Conservation (phyloP, 2,329 filamentous ascomycete species). For the Pestalotiopsis sp. region DNA sequence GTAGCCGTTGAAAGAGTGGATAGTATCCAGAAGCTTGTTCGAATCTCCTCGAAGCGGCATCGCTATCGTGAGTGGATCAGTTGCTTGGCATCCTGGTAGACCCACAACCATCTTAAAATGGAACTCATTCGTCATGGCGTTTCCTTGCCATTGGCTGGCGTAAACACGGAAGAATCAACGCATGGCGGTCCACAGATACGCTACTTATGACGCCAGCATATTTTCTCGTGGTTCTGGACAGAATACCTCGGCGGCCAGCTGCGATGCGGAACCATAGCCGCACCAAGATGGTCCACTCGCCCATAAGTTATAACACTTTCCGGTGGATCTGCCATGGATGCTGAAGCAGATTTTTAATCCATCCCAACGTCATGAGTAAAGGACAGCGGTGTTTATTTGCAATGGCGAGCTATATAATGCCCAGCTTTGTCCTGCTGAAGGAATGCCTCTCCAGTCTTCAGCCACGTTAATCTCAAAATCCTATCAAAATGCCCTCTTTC, state of each 20-base stretch:
- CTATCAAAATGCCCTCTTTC: slow-evolving; percentile 41
- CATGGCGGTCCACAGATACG: background rate
- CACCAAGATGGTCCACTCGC: background rate
- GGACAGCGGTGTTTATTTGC: background rate
- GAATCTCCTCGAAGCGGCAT: background rate
- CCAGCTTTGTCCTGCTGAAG: background rate
- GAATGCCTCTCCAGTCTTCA: background rate
- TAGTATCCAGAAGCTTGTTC: background rate
- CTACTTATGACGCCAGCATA: background rate
- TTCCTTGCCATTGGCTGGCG: background rate
- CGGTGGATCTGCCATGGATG: background rate
- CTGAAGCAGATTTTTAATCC: background rate
- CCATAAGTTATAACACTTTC: background rate
- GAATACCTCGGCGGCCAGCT: background rate
- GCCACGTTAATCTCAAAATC: background rate
- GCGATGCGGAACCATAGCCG: slow-evolving; percentile 6
- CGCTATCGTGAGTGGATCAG: background rate
- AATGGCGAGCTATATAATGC: background rate
- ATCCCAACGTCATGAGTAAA: background rate
- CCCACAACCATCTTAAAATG: background rate
- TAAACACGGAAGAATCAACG: background rate
- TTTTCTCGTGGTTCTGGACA: background rate
- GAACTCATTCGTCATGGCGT: background rate
- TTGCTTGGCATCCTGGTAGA: background rate
- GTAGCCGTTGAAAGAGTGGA: background rate